A percentile compares a stretch with the other conserved stretches of the same genome.
These are phyloP conservation scores for Pinus tabuliformis DNA, from an alignment of 75 land plant genomes.

Conservation along the genomic window DNA sequence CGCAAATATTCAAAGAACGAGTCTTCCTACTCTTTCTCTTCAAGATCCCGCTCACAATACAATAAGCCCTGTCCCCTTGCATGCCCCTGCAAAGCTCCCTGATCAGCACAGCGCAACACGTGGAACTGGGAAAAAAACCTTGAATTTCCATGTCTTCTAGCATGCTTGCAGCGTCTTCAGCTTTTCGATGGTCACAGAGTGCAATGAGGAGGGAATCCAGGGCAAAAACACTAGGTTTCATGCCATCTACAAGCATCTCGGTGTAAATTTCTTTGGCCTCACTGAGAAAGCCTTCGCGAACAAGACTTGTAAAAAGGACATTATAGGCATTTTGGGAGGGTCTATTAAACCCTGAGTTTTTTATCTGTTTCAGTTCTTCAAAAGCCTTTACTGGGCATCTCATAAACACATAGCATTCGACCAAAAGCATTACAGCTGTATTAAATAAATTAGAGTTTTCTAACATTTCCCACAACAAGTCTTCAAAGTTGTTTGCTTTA, in stretches of 20 bases:
- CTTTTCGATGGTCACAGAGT: not conserved
- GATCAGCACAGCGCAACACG: not conserved
- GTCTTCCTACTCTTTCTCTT: slow-evolving; percentile 14
- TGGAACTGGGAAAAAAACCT: not conserved
- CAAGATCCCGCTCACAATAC: slow-evolving; percentile 1
- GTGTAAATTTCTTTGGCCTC: slow-evolving; percentile 2
- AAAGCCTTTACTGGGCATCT: not conserved
- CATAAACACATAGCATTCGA: not conserved
- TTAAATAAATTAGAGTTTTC: not conserved
- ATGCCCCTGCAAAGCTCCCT: slow-evolving; percentile 8
- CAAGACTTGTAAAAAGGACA: not conserved
- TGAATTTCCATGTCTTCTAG: slow-evolving; percentile 2
- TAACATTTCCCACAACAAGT: not conserved
- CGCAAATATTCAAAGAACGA: slow-evolving; percentile 43
- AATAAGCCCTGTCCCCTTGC: slow-evolving; percentile 1
- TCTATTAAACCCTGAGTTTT: not conserved
- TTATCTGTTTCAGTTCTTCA: not conserved
- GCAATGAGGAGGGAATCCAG: not conserved
- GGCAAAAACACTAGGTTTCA: not conserved
- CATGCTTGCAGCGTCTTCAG: slow-evolving; percentile 1
- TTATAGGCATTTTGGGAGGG: slow-evolving; percentile 4
- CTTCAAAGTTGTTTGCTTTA: not conserved
- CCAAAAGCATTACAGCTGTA: not conserved
- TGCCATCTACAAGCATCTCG: not conserved
- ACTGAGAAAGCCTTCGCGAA: not conserved